Percentiles rank a stretch among this genome's conserved stretches.
These are phyloP conservation scores for Nakaseomyces uthaithaninus DNA, from an alignment of 1,139 yeast species.

Conservation along the genomic window DNA sequence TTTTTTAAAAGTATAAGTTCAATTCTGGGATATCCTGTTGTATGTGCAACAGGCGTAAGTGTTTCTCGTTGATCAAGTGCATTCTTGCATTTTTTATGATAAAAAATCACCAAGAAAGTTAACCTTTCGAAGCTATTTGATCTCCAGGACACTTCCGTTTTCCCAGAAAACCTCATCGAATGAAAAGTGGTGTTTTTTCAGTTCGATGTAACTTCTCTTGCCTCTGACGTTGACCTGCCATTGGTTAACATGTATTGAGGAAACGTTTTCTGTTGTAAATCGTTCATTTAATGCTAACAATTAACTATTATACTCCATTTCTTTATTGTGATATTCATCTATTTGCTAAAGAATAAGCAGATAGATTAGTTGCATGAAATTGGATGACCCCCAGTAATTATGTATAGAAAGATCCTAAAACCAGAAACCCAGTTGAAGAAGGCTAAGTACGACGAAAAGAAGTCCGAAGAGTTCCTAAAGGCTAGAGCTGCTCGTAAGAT, in stretches of 20 bases:
- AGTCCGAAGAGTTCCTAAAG: conserved; percentile 80
- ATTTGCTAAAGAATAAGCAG: too few species aligned
- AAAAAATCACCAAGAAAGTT: conserved; percentile 2
- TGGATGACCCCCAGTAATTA: too few species aligned
- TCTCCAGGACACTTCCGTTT: conserved; percentile 29
- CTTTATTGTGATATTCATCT: too few species aligned
- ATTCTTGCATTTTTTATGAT: conserved; percentile 5
- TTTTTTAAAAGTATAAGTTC: too few species aligned
- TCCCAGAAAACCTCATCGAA: conserved; percentile 30
- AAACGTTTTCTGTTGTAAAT: too few species aligned
- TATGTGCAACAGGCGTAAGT: neutral
- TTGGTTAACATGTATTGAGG: neutral
- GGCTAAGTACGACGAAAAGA: conserved; percentile 84
- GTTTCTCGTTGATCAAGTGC: conserved; percentile 5
- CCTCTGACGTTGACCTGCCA: neutral
- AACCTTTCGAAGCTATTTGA: neutral
- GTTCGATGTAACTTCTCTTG: conserved; percentile 29
- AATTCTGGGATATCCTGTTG: neutral
- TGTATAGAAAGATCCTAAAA: conserved; percentile 36
- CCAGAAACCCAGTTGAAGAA: conserved; percentile 98
- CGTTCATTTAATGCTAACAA: too few species aligned
- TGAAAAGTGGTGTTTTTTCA: conserved; percentile 33
- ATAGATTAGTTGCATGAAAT: too few species aligned
- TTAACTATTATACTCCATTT: too few species aligned
- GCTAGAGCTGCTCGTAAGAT: conserved; percentile 79